Conservation (phyloP, 352 stramenopile species). For the Albugo laibachii region DNA sequence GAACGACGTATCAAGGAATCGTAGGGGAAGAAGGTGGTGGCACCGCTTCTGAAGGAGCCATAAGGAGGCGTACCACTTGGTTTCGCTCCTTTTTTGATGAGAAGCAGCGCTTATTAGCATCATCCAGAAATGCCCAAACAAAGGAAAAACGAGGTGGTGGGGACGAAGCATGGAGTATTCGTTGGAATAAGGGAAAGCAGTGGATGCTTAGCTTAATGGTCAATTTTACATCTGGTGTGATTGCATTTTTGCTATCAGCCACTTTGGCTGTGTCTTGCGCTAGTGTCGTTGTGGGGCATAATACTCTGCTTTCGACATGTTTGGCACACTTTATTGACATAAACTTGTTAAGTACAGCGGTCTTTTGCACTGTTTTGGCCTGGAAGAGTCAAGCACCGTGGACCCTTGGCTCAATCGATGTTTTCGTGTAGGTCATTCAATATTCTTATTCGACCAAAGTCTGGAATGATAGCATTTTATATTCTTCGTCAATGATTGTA, state of each 20-base stretch:
- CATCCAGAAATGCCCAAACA: too few species aligned
- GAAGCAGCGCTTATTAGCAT: too few species aligned
- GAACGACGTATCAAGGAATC: too few species aligned
- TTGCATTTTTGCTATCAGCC: constrained; percentile 57
- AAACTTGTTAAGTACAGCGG: constrained; percentile 48
- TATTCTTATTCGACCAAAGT: not conserved
- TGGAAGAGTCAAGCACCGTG: constrained; percentile 57
- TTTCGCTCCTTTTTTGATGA: too few species aligned
- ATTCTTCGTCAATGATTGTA: constrained; percentile 4
- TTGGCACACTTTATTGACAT: constrained; percentile 72
- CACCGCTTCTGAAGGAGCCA: too few species aligned
- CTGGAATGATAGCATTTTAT: not conserved
- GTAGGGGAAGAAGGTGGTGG: too few species aligned
- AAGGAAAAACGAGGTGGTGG: too few species aligned
- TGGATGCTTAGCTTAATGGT: constrained; percentile 17
- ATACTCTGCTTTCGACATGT: constrained; percentile 26
- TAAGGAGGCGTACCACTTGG: too few species aligned
- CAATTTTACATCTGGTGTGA: constrained; percentile 51
- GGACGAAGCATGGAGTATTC: too few species aligned
- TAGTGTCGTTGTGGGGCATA: constrained; percentile 54
- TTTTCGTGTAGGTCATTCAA: constrained; percentile 38
- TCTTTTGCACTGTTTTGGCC: constrained; percentile 44
- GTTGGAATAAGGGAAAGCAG: not conserved
- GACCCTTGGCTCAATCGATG: constrained; percentile 57
- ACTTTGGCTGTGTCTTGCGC: constrained; percentile 61